Base-by-base conservation (phyloP, 805 yeast genomes). In the Vanderwaltozyma polyspora region DNA sequence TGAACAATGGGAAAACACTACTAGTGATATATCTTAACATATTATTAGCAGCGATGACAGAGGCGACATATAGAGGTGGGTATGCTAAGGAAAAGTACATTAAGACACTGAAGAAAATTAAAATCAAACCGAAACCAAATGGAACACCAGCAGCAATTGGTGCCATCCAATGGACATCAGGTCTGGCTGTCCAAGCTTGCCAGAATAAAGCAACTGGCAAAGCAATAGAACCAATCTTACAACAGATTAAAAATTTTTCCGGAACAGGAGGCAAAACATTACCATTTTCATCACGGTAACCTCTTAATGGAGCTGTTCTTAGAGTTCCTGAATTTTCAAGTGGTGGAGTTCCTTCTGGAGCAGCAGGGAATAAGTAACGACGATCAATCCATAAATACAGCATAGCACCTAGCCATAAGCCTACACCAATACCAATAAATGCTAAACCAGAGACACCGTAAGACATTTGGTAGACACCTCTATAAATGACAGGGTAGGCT, bases 1-100 rank as follows among this genome's bases (percentile, higher is more conserved):
- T 81, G 60, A 86, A 85, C 39, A 86, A 64, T 36, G 95, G 95
- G 94, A 67, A 86, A 78, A 15, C 76, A 25, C 32, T 75, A 8
- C 93, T 84, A 41, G 80, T 54, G 22, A 78, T 45, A 52, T 83
- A 84, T 60, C 95, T 72, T 37, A 78, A 57, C 49, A 86, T 64
- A 54, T 82, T 83, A 60, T 85, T 86, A 11, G 94, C 95, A 24
- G 94, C 94, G 41, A 84, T 57, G 3, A 93, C 89, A n/a, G 89
- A 77, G 0, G 95, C 94, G 16, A 84, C 79, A 23, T 70, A 68
- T 23, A 75, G 57, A 31, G 89, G 85, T 19, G 91, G 89, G 55
- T 75, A 82, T 4, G 80, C 56, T 67, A 75, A 66, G 24, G 81
- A 63, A 56, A 81, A 78, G 54, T 81, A 82, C 31, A 74, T 69